Evolutionary conservation across 192 early-diverging fungal species (phyloP).

Genomic region (Coemansia sp.): DNA sequence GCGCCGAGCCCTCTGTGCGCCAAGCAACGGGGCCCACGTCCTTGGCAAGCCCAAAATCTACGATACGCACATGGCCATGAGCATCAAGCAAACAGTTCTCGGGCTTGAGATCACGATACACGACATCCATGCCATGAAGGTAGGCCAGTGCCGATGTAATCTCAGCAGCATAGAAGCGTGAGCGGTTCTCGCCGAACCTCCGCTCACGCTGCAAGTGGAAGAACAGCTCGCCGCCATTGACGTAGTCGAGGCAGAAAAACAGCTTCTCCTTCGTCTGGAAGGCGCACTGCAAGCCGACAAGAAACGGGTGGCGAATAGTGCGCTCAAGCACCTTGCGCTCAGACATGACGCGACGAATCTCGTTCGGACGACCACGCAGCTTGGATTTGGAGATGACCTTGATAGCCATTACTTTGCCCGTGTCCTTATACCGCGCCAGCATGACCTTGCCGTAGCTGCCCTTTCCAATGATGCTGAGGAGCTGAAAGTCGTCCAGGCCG

Average conservation of each 20-base stretch:
- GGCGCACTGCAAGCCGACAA: conserved; percentile 68
- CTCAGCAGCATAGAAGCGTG: conserved; percentile 61
- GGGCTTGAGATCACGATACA: conserved; percentile 78
- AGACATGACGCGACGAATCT: conserved; percentile 64
- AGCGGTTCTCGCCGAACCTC: conserved; percentile 60
- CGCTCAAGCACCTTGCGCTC: conserved; percentile 65
- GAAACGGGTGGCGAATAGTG: conserved; percentile 59
- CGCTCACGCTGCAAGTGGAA: conserved; percentile 70
- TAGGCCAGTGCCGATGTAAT: conserved; percentile 63
- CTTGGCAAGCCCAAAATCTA: conserved; percentile 93
- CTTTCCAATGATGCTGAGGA: conserved; percentile 74
- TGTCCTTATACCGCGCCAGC: conserved; percentile 73
- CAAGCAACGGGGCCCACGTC: conserved; percentile 58
- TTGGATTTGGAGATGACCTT: conserved; percentile 72
- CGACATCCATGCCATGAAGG: conserved; percentile 88
- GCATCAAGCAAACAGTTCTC: conserved; percentile 86
- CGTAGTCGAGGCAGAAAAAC: conserved; percentile 73
- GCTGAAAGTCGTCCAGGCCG: conserved; percentile 61
- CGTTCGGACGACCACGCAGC: conserved; percentile 61
- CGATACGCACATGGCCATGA: conserved; percentile 81
- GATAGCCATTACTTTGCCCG: conserved; percentile 64
- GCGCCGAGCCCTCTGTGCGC: conserved; percentile 77
- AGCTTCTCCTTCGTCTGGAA: conserved; percentile 75
- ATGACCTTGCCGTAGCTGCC: conserved; percentile 76
- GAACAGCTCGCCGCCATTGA: conserved; percentile 76